phyloP scores from a whole-genome alignment of 495 filamentous ascomycete species.

The Astrothelium macrocarpum region DNA sequence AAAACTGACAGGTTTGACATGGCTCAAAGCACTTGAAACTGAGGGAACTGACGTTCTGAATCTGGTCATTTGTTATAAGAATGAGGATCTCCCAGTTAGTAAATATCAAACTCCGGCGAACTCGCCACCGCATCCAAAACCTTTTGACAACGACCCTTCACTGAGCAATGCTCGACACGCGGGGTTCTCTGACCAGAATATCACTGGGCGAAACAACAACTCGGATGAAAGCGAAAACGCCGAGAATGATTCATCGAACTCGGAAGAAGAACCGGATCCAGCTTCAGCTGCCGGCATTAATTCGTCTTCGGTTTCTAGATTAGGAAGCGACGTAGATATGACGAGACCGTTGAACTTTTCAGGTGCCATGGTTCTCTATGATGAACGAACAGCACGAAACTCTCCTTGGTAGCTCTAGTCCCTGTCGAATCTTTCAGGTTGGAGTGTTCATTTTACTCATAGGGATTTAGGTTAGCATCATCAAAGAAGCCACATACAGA shows the following conservation, averaged over 20 bases:
- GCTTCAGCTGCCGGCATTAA: background rate
- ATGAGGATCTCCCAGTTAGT: background rate
- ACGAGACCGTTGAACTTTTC: background rate
- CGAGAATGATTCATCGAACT: background rate
- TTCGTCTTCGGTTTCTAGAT: background rate
- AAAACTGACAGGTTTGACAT: background rate
- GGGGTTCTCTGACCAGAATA: background rate
- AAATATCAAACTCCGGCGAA: background rate
- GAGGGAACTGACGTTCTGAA: background rate
- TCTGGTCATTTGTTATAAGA: background rate
- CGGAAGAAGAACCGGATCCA: background rate
- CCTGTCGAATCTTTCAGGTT: background rate
- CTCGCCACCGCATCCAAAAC: background rate
- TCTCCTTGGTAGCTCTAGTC: background rate
- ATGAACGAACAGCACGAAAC: background rate
- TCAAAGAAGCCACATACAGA: background rate
- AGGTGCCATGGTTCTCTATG: background rate
- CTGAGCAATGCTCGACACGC: background rate
- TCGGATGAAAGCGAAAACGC: background rate
- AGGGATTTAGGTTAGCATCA: background rate
- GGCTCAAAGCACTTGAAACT: background rate
- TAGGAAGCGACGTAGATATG: background rate
- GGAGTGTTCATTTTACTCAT: background rate
- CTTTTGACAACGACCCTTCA: background rate
- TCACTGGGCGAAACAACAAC: background rate